Evolutionary conservation across 177 flowering plant species (phyloP).

Genomic region (Telopea speciosissima): DNA sequence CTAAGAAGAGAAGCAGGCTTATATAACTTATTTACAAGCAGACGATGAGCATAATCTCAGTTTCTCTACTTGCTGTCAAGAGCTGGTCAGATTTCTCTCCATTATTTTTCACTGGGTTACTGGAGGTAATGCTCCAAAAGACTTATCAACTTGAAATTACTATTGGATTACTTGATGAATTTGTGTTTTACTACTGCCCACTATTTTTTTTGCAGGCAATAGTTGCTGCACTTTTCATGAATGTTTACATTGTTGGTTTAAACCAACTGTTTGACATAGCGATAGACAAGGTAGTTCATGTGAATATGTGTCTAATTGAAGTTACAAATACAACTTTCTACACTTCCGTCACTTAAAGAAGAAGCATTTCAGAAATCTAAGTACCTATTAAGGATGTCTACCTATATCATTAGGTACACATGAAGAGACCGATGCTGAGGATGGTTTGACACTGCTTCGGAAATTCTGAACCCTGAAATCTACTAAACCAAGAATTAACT

Average conservation of each 20-base stretch:
- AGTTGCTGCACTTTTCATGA: constrained; percentile 82
- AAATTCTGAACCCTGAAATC: neutral
- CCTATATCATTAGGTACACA: neutral
- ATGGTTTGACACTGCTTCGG: neutral
- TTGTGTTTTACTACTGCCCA: neutral
- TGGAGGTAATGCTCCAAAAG: constrained; percentile 47
- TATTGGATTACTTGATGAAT: neutral
- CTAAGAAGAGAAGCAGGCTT: constrained; percentile 9
- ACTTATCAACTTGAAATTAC: constrained; percentile 6
- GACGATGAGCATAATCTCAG: constrained; percentile 88
- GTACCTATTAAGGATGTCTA: neutral
- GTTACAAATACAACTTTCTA: neutral
- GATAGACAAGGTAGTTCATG: constrained; percentile 79
- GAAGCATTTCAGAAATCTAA: neutral
- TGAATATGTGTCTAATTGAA: neutral
- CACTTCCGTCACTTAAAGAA: neutral
- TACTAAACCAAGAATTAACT: neutral
- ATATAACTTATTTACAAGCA: constrained; percentile 30
- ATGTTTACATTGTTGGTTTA: constrained; percentile 87
- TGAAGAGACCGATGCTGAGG: neutral
- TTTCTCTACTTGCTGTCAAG: constrained; percentile 87
- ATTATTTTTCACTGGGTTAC: constrained; percentile 53
- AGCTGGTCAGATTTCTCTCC: constrained; percentile 80
- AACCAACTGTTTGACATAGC: constrained; percentile 88
- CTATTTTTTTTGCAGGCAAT: constrained; percentile 53